Conservation (phyloP, 2,329 filamentous ascomycete genomes). For the Venturia oleaginea region DNA sequence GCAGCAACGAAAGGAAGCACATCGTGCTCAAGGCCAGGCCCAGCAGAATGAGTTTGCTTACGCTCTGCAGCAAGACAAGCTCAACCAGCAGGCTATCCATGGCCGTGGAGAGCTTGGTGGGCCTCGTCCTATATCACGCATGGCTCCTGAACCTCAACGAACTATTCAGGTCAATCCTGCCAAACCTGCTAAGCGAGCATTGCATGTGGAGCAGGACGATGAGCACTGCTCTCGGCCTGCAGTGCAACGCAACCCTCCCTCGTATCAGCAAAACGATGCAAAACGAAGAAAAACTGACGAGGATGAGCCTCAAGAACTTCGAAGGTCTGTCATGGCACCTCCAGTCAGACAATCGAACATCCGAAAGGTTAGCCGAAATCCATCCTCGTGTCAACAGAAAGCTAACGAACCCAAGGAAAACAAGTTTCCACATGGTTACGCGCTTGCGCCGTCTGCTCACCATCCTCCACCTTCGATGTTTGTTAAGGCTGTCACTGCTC, state of each 20-base stretch:
- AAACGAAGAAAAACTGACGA: constrained; percentile 74
- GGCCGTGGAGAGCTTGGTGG: constrained; percentile 41
- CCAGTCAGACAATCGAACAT: constrained; percentile 74
- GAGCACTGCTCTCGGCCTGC: constrained; percentile 46
- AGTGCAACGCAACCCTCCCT: constrained; percentile 42
- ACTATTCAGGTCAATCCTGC: constrained; percentile 57
- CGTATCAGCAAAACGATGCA: constrained; percentile 55
- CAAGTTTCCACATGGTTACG: constrained; percentile 56
- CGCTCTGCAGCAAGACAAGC: constrained; percentile 21
- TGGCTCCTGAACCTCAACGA: constrained; percentile 54
- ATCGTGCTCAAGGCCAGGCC: constrained; percentile 46
- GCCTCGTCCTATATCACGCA: constrained; percentile 48
- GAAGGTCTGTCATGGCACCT: constrained; percentile 65
- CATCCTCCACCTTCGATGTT: constrained; percentile 42
- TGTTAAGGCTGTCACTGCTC: constrained; percentile 56
- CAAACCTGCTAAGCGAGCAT: constrained; percentile 62
- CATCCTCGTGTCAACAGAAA: constrained; percentile 24
- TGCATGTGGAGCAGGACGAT: constrained; percentile 56
- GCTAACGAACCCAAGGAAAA: constrained; percentile 44
- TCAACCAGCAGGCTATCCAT: constrained; percentile 19
- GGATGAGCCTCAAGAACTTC: constrained; percentile 51
- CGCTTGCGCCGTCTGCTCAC: constrained; percentile 45
- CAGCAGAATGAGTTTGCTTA: constrained; percentile 21
- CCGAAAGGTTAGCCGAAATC: constrained; percentile 51
- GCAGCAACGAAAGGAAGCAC: constrained; percentile 50